A percentile compares a stretch with the other conserved stretches of the same genome.
Evolutionary conservation across 345 rosid species (phyloP).

Genomic region (Pistacia vera): DNA sequence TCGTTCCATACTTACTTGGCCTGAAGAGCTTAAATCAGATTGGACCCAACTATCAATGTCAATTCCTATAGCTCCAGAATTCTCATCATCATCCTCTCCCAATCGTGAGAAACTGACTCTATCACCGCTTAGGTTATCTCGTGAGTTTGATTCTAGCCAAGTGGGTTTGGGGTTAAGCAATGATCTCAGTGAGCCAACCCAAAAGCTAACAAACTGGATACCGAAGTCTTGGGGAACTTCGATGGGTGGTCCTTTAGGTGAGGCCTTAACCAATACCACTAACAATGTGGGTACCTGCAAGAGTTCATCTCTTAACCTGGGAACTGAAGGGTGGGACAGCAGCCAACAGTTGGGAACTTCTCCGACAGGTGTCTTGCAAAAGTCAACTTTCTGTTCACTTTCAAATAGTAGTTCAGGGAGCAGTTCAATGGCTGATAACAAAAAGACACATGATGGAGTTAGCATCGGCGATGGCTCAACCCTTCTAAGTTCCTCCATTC

Average conservation of each 20-base stretch:
- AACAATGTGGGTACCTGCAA: slow-evolving; percentile 23
- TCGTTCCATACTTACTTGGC: slow-evolving; percentile 43
- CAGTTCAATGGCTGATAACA: slow-evolving; percentile 50
- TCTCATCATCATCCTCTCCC: slow-evolving; percentile 47
- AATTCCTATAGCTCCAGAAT: slow-evolving; percentile 51
- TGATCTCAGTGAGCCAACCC: slow-evolving; percentile 28
- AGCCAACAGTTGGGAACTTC: slow-evolving; percentile 56
- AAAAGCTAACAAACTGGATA: slow-evolving; percentile 48
- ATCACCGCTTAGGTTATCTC: slow-evolving; percentile 57
- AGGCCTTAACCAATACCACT: slow-evolving; percentile 47
- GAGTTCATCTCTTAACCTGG: slow-evolving; percentile 32
- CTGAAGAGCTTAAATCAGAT: slow-evolving; percentile 55
- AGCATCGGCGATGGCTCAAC: slow-evolving; percentile 33
- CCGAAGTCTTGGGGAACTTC: slow-evolving; percentile 58
- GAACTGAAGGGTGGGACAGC: slow-evolving; percentile 39
- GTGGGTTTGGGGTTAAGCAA: slow-evolving; percentile 39
- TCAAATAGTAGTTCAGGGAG: slow-evolving; percentile 67
- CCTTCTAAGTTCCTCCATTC: slow-evolving; percentile 25
- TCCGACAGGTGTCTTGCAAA: slow-evolving; percentile 67
- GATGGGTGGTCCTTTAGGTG: slow-evolving; percentile 71
- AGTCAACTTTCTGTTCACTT: slow-evolving; percentile 49
- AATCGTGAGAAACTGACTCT: slow-evolving; percentile 35
- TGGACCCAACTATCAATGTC: slow-evolving; percentile 78
- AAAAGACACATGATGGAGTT: slow-evolving; percentile 35
- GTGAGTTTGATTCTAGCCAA: slow-evolving; percentile 43